These are phyloP conservation scores for Nicotiana obtusifolia DNA, from an alignment of 257 asterid species.

Conservation along the genomic window DNA sequence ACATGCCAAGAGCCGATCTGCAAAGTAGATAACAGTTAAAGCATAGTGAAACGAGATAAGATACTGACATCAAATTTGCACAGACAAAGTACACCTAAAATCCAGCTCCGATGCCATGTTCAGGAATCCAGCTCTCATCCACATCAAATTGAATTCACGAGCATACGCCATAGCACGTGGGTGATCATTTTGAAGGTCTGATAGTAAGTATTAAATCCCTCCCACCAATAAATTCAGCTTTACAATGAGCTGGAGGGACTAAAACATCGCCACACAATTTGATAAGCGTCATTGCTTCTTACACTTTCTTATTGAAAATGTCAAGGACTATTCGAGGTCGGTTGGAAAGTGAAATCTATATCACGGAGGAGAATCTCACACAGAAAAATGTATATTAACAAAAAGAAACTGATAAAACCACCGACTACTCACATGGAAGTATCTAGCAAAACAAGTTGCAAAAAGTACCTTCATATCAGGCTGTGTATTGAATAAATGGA, in stretches of 20 bases:
- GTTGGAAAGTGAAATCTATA: not conserved
- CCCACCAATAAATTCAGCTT: not conserved
- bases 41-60: not conserved
- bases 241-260: not conserved
- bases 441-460: not conserved
- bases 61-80: not conserved
- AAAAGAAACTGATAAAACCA: not conserved
- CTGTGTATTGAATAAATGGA: constrained; percentile 76
- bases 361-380: not conserved
- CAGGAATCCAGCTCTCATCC: not conserved
- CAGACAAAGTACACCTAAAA: not conserved
- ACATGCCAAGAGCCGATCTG: not conserved
- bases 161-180: not conserved
- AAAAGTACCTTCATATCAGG: constrained; percentile 88
- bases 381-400: not conserved
- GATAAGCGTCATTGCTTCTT: not conserved
- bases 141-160: not conserved
- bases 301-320: not conserved
- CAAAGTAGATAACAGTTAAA: not conserved
- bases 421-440: not conserved
- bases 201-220: not conserved
- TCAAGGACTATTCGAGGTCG: not conserved
- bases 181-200: not conserved
- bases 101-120: not conserved
- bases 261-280: not conserved